phyloP scores from a whole-genome alignment of 371 early-diverging fungal species.

The Apophysomyces elegans region DNA sequence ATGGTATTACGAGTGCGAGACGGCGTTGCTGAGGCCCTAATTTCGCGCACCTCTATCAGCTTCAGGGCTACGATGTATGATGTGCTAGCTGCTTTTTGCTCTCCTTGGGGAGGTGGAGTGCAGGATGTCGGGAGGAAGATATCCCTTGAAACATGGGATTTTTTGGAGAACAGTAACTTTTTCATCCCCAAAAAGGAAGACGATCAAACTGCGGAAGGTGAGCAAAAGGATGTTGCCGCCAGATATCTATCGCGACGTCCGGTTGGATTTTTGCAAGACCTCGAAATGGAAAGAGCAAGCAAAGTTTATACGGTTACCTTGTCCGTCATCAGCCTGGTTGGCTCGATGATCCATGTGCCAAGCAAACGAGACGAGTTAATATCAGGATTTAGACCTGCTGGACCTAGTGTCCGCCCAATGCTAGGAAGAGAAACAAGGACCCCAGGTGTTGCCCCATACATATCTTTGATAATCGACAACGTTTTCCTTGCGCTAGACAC shows the following conservation, averaged over 20 bases:
- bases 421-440: slow-evolving; percentile 66
- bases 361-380: slow-evolving; percentile 39
- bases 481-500: slow-evolving; percentile 74
- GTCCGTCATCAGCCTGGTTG: slow-evolving; percentile 78
- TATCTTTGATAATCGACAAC: slow-evolving; percentile 79
- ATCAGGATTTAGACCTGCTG: slow-evolving; percentile 36
- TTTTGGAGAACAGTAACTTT: slow-evolving; percentile 36
- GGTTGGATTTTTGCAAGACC: slow-evolving; percentile 40
- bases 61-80: slow-evolving; percentile 45
- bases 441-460: slow-evolving; percentile 82
- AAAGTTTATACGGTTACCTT: slow-evolving; percentile 85
- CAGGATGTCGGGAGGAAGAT: slow-evolving; percentile 33
- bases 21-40: slow-evolving; percentile 23
- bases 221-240: neutral
- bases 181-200: slow-evolving; percentile 35
- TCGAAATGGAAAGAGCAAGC: slow-evolving; percentile 44
- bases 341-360: slow-evolving; percentile 71
- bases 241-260: slow-evolving; percentile 30
- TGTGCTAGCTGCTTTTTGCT: slow-evolving; percentile 47
- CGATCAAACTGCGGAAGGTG: neutral
- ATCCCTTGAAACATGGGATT: slow-evolving; percentile 33
- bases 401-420: slow-evolving; percentile 59
- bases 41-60: slow-evolving; percentile 29
- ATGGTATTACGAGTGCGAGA: slow-evolving; percentile 12
- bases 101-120: slow-evolving; percentile 43